Base-by-base conservation (phyloP, 2,329 filamentous ascomycete genomes). In the Dissoconium aciculare region DNA sequence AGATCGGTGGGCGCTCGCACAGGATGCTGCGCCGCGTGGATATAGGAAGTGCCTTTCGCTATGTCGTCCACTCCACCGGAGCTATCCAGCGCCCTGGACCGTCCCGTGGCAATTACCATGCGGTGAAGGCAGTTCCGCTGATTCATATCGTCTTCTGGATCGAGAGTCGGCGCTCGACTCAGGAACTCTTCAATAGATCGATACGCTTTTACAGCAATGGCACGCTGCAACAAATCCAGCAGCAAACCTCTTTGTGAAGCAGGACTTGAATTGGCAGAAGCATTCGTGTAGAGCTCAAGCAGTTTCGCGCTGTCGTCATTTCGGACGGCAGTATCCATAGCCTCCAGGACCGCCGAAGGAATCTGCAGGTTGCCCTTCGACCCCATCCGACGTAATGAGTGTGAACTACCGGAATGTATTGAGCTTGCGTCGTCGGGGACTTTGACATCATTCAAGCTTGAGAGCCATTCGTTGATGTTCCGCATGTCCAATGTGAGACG, bases 101-200 rank as follows among this genome's bases (percentile, higher is more conserved):
- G 74, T 11, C 87, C 85, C 44, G 94, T 91, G 12, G 85, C 77
- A 36, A 95, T 91, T 25, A 98, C 78, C 2, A 95, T 64, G 5
- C 89, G 76, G 53, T 98, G 89, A 28, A 98, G 72, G 52, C 83
- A 89, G 52, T 94, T 98, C 9, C 89, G 77, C 46, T 78, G 76
- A 56, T 95, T 93, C 50, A 98, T 83, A 49, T 95, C 89, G 43
- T 92, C 81, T 2, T 79, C 71, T 49, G 93, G 85, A 29, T 92
- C 75, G 2, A 95, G 65, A 1, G 70, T 74, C 26, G 73, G 67
- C 30, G 89, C 66, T 25, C 74, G 67, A 8, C 63, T 58, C 2
- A 98, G 55, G 1, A 95, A 65, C 35, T 68, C 69, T n/a, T 68
- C 60, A 29, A 94, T 78, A 47, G 74, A 84, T 14, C 63, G 56